Conservation (phyloP, 208 protist species). For the Wallacemonas sp. region DNA sequence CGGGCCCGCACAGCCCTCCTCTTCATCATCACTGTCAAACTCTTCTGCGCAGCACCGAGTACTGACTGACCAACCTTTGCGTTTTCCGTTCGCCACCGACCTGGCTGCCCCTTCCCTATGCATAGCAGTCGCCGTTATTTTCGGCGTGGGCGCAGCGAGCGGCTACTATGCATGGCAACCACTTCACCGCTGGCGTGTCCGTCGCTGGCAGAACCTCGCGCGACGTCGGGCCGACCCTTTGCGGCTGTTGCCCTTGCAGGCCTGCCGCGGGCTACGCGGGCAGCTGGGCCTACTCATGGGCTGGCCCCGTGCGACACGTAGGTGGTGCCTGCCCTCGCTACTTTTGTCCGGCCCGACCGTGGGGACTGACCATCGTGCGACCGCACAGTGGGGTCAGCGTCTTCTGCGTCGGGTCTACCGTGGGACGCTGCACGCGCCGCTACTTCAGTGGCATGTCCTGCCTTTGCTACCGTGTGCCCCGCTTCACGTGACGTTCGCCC, state of each 20-base stretch:
- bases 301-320: no score
- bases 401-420: conserved; percentile 5
- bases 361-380: no score
- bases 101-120: no score
- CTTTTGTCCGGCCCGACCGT: no score
- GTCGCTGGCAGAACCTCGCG: conserved; percentile 6
- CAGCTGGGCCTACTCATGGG: no score
- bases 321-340: no score
- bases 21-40: no score
- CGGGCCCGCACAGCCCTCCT: no score
- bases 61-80: no score
- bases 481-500: no score
- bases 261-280: neutral
- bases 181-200: neutral
- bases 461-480: neutral
- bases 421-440: neutral
- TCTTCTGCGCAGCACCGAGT: no score
- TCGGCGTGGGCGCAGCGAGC: neutral
- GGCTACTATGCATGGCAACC: neutral
- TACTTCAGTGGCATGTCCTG: neutral
- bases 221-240: conserved; percentile 18
- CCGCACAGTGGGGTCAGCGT: neutral
- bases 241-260: conserved; percentile 25
- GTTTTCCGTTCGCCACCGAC: no score
- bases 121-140: neutral